These are phyloP conservation scores for Apophysomyces elegans DNA, from an alignment of 371 early-diverging fungal species.

Conservation along the genomic window DNA sequence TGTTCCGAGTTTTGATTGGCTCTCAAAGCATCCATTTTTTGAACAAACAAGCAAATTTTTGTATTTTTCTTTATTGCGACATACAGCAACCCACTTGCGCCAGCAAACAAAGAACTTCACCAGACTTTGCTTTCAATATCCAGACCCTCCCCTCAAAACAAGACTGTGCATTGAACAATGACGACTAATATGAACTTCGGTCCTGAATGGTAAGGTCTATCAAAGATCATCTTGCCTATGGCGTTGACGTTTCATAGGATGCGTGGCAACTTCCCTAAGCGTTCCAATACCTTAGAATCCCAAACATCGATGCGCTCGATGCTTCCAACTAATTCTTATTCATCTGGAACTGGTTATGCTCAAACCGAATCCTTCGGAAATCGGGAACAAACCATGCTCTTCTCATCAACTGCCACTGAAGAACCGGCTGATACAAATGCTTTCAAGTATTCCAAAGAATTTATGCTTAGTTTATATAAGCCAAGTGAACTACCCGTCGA, in stretches of 20 bases:
- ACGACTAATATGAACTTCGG: conserved; percentile 86
- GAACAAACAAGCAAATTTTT: conserved; percentile 17
- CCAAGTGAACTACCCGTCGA: too few relatives aligned
- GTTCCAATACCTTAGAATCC: conserved; percentile 30
- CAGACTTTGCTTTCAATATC: conserved; percentile 9
- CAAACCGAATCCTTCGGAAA: too few relatives aligned
- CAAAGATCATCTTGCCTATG: neutral
- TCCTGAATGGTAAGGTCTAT: conserved; percentile 71
- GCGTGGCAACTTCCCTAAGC: conserved; percentile 48
- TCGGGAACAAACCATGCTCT: too few relatives aligned
- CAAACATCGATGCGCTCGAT: conserved; percentile 20
- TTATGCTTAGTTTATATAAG: too few relatives aligned
- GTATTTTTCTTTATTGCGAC: conserved; percentile 16
- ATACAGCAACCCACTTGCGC: conserved; percentile 13
- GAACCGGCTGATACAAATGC: too few relatives aligned
- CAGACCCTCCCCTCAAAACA: conserved; percentile 6
- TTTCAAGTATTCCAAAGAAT: too few relatives aligned
- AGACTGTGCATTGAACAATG: conserved; percentile 38
- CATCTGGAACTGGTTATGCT: neutral
- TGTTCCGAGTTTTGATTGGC: conserved; percentile 1
- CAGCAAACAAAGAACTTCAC: conserved; percentile 5
- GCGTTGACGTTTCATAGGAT: conserved; percentile 35
- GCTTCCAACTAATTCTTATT: conserved; percentile 8
- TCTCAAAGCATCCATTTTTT: conserved; percentile 4
- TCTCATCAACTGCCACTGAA: too few relatives aligned